Conservation (phyloP, 371 early-diverging fungal species). For the Rhizopus sp. region DNA sequence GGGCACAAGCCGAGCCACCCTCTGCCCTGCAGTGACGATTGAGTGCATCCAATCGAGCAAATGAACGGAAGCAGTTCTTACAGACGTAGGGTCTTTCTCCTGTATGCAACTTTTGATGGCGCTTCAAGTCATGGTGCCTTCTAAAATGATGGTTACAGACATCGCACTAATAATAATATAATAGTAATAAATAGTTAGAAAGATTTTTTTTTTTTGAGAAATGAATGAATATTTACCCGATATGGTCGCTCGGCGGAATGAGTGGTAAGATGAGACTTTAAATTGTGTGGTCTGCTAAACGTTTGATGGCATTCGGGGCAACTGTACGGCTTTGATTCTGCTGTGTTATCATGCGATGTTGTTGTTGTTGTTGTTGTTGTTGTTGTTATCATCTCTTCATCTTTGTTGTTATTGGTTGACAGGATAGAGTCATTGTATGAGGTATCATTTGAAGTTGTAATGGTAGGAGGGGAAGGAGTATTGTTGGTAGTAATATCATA, state of each 20-base stretch:
- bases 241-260: slow-evolving; percentile 44
- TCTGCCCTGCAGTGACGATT: slow-evolving; percentile 76
- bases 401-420: slow-evolving; percentile 11
- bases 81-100: slow-evolving; percentile 71
- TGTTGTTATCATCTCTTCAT: slow-evolving; percentile 7
- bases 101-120: slow-evolving; percentile 76
- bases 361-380: neutral
- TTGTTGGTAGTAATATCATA: neutral
- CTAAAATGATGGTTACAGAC: slow-evolving; percentile 62
- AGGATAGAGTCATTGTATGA: slow-evolving; percentile 9
- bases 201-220: slow-evolving; percentile 3
- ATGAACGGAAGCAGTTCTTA: slow-evolving; percentile 52
- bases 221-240: slow-evolving; percentile 25
- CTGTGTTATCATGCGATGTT: slow-evolving; percentile 5
- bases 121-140: slow-evolving; percentile 76
- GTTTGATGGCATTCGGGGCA: slow-evolving; percentile 43
- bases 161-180: slow-evolving; percentile 29
- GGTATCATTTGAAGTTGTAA: neutral
- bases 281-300: slow-evolving; percentile 42
- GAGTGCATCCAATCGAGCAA: slow-evolving; percentile 78
- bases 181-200: slow-evolving; percentile 11
- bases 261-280: slow-evolving; percentile 47
- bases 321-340: slow-evolving; percentile 26
- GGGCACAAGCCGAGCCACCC: slow-evolving; percentile 44
- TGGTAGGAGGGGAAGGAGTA: neutral